A percentile compares a stretch with the other conserved stretches of the same genome.
Conservation (phyloP, 1,139 yeast genomes). For the Kluyveromyces marxianus region DNA sequence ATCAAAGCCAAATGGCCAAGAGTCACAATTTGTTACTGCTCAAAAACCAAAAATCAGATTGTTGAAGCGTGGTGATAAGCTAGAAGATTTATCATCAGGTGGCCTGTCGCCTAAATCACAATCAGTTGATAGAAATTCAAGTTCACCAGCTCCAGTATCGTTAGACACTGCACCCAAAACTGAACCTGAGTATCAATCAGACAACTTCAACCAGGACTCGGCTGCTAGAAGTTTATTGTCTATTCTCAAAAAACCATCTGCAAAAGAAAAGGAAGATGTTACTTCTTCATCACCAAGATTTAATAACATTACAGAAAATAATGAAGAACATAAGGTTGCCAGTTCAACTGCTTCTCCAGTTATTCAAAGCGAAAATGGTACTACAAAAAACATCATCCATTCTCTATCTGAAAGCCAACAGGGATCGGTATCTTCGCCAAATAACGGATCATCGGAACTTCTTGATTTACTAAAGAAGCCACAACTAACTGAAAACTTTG, state of each 20-base stretch:
- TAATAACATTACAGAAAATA: not conserved
- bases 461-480: constrained; percentile 1
- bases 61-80: constrained; percentile 31
- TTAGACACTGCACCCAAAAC: not conserved
- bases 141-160: too few relatives aligned
- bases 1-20: constrained; percentile 12
- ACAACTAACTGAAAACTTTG: not conserved
- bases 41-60: constrained; percentile 27
- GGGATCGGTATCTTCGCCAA: not conserved
- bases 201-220: not conserved
- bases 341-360: not conserved
- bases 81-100: constrained; percentile 9
- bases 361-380: not conserved
- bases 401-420: not conserved
- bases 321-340: not conserved
- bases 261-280: not conserved
- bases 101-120: not conserved
- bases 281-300: not conserved
- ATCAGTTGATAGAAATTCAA: too few relatives aligned
- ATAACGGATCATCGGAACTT: not conserved
- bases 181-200: not conserved
- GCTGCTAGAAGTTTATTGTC: constrained; percentile 5
- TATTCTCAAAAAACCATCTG: constrained; percentile 6
- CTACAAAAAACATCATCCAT: too few relatives aligned
- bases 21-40: not conserved